Percentiles rank a stretch among this genome's conserved stretches.
phyloP scores from a whole-genome alignment of 768 basidiomycete genomes.

The Leccinum longicurvipes region DNA sequence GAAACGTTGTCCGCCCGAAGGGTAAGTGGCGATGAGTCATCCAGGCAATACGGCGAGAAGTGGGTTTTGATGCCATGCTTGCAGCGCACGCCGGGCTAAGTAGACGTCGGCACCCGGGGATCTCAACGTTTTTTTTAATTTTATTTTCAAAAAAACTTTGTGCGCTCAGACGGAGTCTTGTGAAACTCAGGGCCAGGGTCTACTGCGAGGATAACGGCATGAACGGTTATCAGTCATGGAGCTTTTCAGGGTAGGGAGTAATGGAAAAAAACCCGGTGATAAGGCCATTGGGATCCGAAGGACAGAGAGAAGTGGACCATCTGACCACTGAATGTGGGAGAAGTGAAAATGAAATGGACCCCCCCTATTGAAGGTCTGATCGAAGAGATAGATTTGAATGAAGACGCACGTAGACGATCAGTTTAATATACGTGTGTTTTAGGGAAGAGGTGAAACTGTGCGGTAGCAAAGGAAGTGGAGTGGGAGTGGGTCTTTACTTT shows the following conservation, averaged over 20 bases:
- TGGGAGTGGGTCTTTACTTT: neutral
- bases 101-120: neutral
- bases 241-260: neutral
- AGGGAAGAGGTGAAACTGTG: neutral
- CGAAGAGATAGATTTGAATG: no score
- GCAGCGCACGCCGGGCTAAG: neutral
- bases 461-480: neutral
- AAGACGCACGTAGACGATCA: no score
- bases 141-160: neutral
- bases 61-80: slow-evolving; percentile 15
- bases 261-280: neutral
- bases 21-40: neutral
- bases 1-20: neutral
- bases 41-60: neutral
- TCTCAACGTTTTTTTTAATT: neutral
- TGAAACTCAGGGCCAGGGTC: slow-evolving; percentile 20
- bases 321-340: neutral
- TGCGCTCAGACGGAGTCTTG: neutral
- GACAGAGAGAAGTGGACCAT: neutral
- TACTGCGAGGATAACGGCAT: slow-evolving; percentile 12
- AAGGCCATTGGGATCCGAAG: neutral
- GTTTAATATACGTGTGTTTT: no score
- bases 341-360: neutral
- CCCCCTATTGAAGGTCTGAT: no score
- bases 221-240: neutral